These are phyloP conservation scores for Brassica juncea DNA, from an alignment of 345 rosid genomes.

Conservation along the genomic window DNA sequence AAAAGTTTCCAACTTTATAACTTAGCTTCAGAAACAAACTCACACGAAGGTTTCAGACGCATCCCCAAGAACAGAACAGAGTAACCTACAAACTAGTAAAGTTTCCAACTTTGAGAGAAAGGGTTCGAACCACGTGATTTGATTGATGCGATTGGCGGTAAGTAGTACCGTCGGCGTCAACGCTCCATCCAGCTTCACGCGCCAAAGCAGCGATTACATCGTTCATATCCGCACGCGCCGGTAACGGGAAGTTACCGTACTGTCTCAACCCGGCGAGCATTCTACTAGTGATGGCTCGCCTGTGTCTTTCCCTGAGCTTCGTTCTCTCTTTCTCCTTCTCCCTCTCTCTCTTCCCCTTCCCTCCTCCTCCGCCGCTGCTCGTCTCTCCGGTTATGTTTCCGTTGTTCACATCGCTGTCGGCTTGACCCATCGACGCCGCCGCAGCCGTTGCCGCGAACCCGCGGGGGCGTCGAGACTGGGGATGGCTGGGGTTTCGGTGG, in stretches of 20 bases:
- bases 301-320: constrained; percentile 92
- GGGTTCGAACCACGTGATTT: constrained; percentile 59
- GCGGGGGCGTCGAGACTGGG: constrained; percentile 64
- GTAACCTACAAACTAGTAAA: not conserved
- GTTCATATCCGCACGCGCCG: constrained; percentile 99
- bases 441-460: constrained; percentile 37
- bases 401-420: constrained; percentile 36
- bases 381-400: constrained; percentile 29
- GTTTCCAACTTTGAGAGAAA: constrained; percentile 7
- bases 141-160: constrained; percentile 67
- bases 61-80: not conserved
- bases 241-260: constrained; percentile 90
- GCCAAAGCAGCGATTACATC: constrained; percentile 97
- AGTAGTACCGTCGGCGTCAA: constrained; percentile 88
- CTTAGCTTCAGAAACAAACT: not conserved
- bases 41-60: not conserved
- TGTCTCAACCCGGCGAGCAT: constrained; percentile 96
- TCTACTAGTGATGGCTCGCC: constrained; percentile 94
- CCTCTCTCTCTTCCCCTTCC: constrained; percentile 79
- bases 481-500: constrained; percentile 18
- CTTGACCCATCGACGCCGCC: constrained; percentile 30
- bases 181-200: constrained; percentile 98
- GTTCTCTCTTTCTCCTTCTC: constrained; percentile 97
- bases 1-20: not conserved
- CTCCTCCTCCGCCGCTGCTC: constrained; percentile 30